Percentiles rank a stretch among this genome's conserved stretches.
These are phyloP conservation scores for Hemileia vastatrix DNA, from an alignment of 1,284 basidiomycete species.

Conservation along the genomic window DNA sequence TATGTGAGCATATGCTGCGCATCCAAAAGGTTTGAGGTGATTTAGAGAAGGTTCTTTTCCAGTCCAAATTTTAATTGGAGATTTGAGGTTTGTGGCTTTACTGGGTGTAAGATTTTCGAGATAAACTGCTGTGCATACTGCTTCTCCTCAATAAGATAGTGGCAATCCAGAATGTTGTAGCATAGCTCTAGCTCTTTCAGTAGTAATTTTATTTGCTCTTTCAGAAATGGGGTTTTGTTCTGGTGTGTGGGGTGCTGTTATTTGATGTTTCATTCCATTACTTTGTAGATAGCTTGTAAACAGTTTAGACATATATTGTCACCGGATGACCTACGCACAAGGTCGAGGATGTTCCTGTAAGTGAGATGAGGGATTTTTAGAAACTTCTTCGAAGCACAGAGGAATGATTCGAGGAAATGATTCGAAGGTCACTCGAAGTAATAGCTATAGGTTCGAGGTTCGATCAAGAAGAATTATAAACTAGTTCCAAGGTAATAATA, in stretches of 20 bases:
- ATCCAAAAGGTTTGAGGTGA: background rate
- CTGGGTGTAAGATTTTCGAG: slow-evolving; percentile 1
- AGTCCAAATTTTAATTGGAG: background rate
- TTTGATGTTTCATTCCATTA: slow-evolving; percentile 40
- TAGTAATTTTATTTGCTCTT: background rate
- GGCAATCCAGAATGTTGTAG: background rate
- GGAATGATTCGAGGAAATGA: no score
- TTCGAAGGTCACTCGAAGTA: no score
- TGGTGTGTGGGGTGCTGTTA: slow-evolving; percentile 46
- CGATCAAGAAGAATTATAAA: no score
- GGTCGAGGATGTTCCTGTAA: no score
- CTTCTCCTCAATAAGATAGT: background rate
- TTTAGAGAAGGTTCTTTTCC: background rate
- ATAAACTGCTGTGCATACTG: background rate
- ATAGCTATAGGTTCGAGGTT: no score
- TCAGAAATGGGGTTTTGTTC: slow-evolving; percentile 38
- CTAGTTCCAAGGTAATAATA: no score
- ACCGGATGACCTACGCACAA: no score
- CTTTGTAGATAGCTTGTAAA: slow-evolving; percentile 36
- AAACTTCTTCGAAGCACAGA: no score
- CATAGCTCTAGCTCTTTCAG: background rate
- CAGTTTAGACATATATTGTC: slow-evolving; percentile 25
- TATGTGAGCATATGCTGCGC: background rate
- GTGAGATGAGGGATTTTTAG: no score
- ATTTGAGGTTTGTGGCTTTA: background rate